Evolutionary conservation across 495 filamentous ascomycete species (phyloP).

Genomic region (Chaetomidium leptoderma): DNA sequence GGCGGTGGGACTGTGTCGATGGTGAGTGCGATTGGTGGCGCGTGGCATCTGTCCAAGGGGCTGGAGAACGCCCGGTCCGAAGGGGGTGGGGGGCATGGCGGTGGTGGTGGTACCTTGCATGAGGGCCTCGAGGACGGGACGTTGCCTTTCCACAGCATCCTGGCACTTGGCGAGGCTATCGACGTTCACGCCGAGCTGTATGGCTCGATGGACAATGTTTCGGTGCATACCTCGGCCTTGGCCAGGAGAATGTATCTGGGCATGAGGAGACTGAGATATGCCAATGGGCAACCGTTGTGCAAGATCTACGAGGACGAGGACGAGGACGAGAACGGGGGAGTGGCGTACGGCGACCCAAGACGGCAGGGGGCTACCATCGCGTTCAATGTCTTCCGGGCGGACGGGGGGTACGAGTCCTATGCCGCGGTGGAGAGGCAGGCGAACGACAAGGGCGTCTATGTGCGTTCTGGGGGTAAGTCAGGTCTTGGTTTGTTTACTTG

Average conservation of each 20-base stretch:
- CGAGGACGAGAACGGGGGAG: slow-evolving; percentile 17
- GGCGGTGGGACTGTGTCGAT: slow-evolving; percentile 74
- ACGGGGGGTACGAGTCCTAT: slow-evolving; percentile 56
- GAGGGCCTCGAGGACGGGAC: slow-evolving; percentile 75
- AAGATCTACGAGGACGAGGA: slow-evolving; percentile 53
- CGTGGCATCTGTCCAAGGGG: slow-evolving; percentile 63
- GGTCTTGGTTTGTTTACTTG: slow-evolving; percentile 1
- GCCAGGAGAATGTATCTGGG: slow-evolving; percentile 47
- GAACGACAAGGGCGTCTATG: slow-evolving; percentile 57
- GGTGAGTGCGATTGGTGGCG: slow-evolving; percentile 53
- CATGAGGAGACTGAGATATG: slow-evolving; percentile 53
- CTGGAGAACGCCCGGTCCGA: slow-evolving; percentile 25
- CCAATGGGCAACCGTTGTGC: slow-evolving; percentile 54
- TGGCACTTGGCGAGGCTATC: slow-evolving; percentile 66
- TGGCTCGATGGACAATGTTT: slow-evolving; percentile 57
- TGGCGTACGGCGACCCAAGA: slow-evolving; percentile 50
- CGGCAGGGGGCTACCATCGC: slow-evolving; percentile 68
- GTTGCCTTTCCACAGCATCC: slow-evolving; percentile 70
- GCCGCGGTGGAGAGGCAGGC: slow-evolving; percentile 60
- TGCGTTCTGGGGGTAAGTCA: slow-evolving; percentile 65
- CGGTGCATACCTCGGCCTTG: slow-evolving; percentile 58
- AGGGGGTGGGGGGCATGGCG: neutral
- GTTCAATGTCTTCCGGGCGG: slow-evolving; percentile 57
- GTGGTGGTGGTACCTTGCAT: slow-evolving; percentile 40
- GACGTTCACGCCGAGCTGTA: slow-evolving; percentile 60